Base-by-base conservation (phyloP, 495 filamentous ascomycete species). In the Podospora appendiculata region DNA sequence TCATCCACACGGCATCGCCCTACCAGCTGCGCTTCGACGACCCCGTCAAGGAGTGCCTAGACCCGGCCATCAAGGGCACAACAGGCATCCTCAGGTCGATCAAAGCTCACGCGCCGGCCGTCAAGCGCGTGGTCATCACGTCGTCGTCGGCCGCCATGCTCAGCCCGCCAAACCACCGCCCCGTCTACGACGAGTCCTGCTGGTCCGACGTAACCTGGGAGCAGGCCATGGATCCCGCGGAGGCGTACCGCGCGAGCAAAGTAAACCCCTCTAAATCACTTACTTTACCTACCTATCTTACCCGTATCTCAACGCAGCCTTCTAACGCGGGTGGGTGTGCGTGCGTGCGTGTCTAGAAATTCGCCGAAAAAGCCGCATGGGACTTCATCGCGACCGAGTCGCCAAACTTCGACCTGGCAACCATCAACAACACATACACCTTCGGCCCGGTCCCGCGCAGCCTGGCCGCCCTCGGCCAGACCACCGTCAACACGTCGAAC, bases 301-400 rank as follows among this genome's bases (percentile, higher is more conserved):
- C 32, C 8, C 17, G 19, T 32, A 14, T 7, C 13, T 25, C 25
- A 25, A 5, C 25, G 5, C 25, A 25, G 2, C 5, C 5, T 25
- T 25, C 25, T 25, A 2, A 25, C 25, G 25, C 5, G 25, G 2
- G 25, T n/a, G n/a, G n/a, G n/a, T n/a, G n/a, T n/a, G n/a, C n/a
- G n/a, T n/a, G n/a, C n/a, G n/a, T n/a, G n/a, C n/a, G n/a, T n/a
- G 16, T 18, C 8, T 12, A 67, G 61, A 66, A 63, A 48, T 67
- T 73, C 39, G 62, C 74, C n/a, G 74, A 77, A 51, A 60, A 68
- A 36, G 61, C 67, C 0, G 73, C 72, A 13, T 77, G 75, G 74
- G 52, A 59, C 12, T 77, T 77, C 44, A 32, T 73, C 42, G 48
- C 54, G 0, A 47, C 34, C 8, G 45, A 65, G 17, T 43, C 48